Evolutionary conservation across 164 flowering plant genomes (phyloP).

Genomic region (Buxus sempervirens): DNA sequence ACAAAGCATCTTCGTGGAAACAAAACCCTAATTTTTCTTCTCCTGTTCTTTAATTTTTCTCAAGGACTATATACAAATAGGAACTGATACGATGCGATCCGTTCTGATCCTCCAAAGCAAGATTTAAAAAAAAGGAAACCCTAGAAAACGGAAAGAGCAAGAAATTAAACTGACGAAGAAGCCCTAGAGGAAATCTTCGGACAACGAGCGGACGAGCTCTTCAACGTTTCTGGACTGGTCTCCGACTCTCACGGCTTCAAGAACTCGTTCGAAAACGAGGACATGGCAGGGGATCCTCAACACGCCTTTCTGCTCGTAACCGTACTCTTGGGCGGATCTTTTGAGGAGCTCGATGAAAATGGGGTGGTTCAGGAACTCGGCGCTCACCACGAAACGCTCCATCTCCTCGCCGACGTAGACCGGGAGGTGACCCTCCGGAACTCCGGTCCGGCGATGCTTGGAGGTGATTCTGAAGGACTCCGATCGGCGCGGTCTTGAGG

Average conservation of each 20-base stretch:
- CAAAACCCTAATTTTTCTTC: no score
- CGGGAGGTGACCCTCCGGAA: conserved; percentile 80
- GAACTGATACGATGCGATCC: background rate
- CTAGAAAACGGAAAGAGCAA: background rate
- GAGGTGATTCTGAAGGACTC: conserved; percentile 4
- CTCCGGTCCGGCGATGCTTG: conserved; percentile 20
- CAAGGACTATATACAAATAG: background rate
- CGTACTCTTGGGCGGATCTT: conserved; percentile 89
- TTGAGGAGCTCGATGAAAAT: conserved; percentile 59
- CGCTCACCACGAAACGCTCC: conserved; percentile 83
- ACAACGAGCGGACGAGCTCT: conserved; percentile 24
- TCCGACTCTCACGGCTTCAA: conserved; percentile 52
- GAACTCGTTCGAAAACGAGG: conserved; percentile 59
- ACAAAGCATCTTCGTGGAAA: background rate
- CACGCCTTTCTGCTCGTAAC: conserved; percentile 88
- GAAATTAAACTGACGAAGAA: background rate
- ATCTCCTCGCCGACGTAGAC: conserved; percentile 93
- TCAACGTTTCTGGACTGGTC: conserved; percentile 22
- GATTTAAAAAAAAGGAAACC: background rate
- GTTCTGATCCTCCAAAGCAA: no score
- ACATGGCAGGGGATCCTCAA: conserved; percentile 82
- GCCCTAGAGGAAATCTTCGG: conserved; percentile 12
- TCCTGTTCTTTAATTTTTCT: background rate
- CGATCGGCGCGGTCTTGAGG: conserved; percentile 12
- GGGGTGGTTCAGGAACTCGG: conserved; percentile 79